Evolutionary conservation across 345 rosid genomes (phyloP).

Genomic region (Rhodamnia rubescens): DNA sequence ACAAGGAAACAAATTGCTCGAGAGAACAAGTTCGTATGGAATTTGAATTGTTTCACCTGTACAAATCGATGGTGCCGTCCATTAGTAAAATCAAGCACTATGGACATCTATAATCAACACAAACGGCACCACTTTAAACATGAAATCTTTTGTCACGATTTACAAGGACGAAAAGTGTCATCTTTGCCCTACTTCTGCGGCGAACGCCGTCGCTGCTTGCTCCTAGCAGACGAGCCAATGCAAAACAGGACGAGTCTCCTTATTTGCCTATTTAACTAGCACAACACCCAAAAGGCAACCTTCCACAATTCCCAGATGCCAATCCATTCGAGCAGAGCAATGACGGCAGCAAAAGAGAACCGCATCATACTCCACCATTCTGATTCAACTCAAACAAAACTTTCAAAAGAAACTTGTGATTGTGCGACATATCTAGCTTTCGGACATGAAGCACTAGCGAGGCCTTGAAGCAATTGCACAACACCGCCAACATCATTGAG

Average conservation of each 20-base stretch:
- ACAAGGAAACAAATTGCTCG: neutral
- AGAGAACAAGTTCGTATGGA: neutral
- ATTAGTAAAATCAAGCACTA: neutral
- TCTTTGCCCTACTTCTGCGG: neutral
- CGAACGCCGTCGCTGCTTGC: neutral
- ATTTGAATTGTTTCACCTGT: slow-evolving; percentile 6
- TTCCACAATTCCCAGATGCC: neutral
- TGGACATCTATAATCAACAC: slow-evolving; percentile 3
- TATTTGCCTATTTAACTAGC: neutral
- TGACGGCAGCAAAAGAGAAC: neutral
- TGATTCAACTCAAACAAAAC: slow-evolving; percentile 26
- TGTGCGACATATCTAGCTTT: slow-evolving; percentile 23
- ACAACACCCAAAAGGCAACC: neutral
- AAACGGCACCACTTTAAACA: slow-evolving; percentile 2
- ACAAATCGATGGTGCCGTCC: slow-evolving; percentile 16
- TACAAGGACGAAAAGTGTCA: neutral
- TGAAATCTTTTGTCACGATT: neutral
- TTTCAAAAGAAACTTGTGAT: slow-evolving; percentile 48
- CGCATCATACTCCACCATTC: neutral
- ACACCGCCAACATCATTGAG: slow-evolving; percentile 60
- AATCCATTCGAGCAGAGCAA: neutral
- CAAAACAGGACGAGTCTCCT: neutral
- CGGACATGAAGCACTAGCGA: slow-evolving; percentile 38
- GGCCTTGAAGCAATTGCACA: slow-evolving; percentile 58
- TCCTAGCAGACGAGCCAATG: neutral